phyloP scores from a whole-genome alignment of 352 stramenopile species.

The Pythium apleroticum region DNA sequence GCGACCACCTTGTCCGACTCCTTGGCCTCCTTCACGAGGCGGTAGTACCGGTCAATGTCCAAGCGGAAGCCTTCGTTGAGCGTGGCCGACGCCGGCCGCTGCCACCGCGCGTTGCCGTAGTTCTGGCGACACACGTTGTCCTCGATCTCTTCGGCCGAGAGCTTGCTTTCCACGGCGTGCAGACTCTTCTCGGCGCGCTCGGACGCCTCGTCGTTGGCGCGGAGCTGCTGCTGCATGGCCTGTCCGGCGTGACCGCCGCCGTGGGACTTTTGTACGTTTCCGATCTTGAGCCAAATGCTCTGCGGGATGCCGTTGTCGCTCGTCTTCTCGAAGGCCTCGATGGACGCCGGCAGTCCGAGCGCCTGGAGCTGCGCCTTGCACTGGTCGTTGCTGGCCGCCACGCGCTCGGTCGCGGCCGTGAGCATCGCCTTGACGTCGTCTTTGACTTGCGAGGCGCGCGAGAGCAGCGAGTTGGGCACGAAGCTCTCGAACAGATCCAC shows the following conservation, averaged over 20 bases:
- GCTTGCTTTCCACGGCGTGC: conserved; percentile 44
- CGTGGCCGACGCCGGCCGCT: conserved; percentile 44
- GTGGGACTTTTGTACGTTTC: conserved; percentile 41
- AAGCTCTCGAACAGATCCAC: conserved; percentile 74
- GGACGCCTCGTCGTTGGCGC: conserved; percentile 52
- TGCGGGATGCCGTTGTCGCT: conserved; percentile 54
- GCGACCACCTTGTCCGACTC: conserved; percentile 64
- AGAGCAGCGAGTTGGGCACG: conserved; percentile 53
- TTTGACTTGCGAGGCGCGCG: conserved; percentile 46
- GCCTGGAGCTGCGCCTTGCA: conserved; percentile 50
- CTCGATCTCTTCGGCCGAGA: conserved; percentile 62
- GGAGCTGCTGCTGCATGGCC: conserved; percentile 46
- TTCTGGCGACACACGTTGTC: conserved; percentile 71
- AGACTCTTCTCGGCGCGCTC: conserved; percentile 62
- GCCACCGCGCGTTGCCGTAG: conserved; percentile 60
- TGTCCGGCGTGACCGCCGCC: conserved; percentile 8
- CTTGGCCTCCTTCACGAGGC: conserved; percentile 70
- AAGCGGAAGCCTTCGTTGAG: conserved; percentile 59
- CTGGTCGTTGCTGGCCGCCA: conserved; percentile 48
- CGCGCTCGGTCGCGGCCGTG: conserved; percentile 36
- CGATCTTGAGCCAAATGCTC: conserved; percentile 56
- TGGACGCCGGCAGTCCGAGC: conserved; percentile 71
- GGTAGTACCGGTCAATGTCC: conserved; percentile 75
- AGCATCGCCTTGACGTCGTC: conserved; percentile 52
- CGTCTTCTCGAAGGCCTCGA: conserved; percentile 76